Evolutionary conservation across 176 grass and related monocot genomes (phyloP), one percentile per base, ranked within the genome.

Genomic region (Alloteropsis semialata): DNA sequence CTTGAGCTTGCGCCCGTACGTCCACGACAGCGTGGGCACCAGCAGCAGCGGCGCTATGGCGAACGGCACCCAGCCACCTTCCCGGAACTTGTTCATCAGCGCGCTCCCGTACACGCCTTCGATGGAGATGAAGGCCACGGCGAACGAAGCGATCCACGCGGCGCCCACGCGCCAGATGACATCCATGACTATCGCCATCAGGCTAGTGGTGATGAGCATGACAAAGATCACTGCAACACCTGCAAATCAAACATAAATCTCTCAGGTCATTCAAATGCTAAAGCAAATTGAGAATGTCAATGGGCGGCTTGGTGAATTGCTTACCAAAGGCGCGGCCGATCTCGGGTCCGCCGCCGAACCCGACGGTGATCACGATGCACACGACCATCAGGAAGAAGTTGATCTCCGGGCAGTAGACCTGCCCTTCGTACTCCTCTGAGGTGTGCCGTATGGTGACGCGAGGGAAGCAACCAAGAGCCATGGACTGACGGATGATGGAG

Each of bases 11-110:
- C 85, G 66, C 6, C 88, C 91, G 75, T 88, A 93, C n/a, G 82
- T 88, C 91, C 91, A 90, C 5, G 88, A 82, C 2, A 93, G 77
- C 10, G 85, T 93, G 68, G 88, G 82, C 13, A 82, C 11, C 2
- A 90, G 43, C 67, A 93, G 82, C 54, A 88, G 46, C 13, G 73
- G 68, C 3, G 91, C 72, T 65, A 93, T 83, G 34, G 88, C 91
- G 34, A 93, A 93, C 19, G 91, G 85, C 25, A 93, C 88, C 91
- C 88, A 93, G 2, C 91, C 91, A 5, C 91, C 91, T 3, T 90
- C 60, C 2, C 39, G 5, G 24, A 93, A 5, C 78, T 93, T 93
- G 50, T 64, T 88, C 67, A 93, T 80, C 33, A 90, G 82, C 2
- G 91, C 85, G 54, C 67, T 88, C 82, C 86, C 86, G 73, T 86